Evolutionary conservation across 1,284 basidiomycete genomes (phyloP).

Genomic region (Cutaneotrichosporon spelunceum): DNA sequence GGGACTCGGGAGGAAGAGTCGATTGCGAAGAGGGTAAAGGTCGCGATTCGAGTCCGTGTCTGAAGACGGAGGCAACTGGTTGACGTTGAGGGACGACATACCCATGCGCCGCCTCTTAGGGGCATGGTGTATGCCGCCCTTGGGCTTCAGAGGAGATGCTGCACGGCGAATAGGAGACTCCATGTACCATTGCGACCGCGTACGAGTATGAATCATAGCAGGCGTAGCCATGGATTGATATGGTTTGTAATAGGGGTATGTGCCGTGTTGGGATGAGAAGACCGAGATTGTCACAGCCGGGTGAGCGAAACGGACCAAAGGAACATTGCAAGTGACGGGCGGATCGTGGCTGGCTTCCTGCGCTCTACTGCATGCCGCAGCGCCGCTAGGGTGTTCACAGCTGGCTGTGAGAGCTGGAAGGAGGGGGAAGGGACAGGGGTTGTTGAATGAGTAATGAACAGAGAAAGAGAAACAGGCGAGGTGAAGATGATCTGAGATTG

Average conservation of each 20-base stretch:
- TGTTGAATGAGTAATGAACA: not conserved
- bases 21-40: constrained; percentile 6
- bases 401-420: not conserved
- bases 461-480: not conserved
- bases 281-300: not conserved
- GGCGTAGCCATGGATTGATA: not conserved
- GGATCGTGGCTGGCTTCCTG: not conserved
- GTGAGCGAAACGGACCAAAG: not conserved
- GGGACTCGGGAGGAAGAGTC: not conserved
- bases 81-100: constrained; percentile 23
- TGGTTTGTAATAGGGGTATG: not conserved
- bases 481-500: not conserved
- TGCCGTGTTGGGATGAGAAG: not conserved
- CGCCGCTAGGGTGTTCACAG: not conserved
- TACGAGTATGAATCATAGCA: constrained; percentile 16
- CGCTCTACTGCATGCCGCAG: not conserved
- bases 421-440: not conserved
- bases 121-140: constrained; percentile 26
- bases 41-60: constrained; percentile 18
- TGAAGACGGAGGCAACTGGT: constrained; percentile 12
- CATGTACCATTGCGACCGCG: constrained; percentile 9
- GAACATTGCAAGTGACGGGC: not conserved
- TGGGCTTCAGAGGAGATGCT: constrained; percentile 32
- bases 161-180: constrained; percentile 31
- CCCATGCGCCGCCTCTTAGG: constrained; percentile 39